phyloP scores from a whole-genome alignment of 2,329 filamentous ascomycete genomes.

The Escovopsis weberi region DNA sequence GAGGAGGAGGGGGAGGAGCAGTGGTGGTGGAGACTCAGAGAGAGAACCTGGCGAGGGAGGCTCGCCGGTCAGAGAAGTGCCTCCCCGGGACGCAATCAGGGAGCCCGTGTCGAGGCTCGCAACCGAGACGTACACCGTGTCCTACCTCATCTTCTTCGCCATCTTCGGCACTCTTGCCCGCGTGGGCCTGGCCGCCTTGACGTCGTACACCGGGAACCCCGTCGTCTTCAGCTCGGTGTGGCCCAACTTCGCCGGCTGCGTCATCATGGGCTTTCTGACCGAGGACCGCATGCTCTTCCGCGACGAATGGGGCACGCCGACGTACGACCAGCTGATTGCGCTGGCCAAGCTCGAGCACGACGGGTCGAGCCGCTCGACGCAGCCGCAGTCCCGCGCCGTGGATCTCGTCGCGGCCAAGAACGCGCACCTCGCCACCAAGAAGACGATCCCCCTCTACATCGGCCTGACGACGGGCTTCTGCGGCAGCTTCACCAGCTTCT shows the following conservation, averaged over 20 bases:
- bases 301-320: conserved; percentile 43
- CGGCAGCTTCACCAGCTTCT: conserved; percentile 83
- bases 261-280: conserved; percentile 72
- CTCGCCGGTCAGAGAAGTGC: neutral
- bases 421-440: conserved; percentile 52
- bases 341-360: conserved; percentile 18
- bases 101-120: conserved; percentile 30
- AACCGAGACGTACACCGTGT: conserved; percentile 55
- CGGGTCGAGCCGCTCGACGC: conserved; percentile 20
- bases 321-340: conserved; percentile 22
- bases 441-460: conserved; percentile 78
- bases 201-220: conserved; percentile 64
- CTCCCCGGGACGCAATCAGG: conserved; percentile 2
- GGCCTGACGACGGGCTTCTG: conserved; percentile 79
- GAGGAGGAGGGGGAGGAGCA: neutral
- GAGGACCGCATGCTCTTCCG: conserved; percentile 68
- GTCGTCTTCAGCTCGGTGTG: conserved; percentile 63
- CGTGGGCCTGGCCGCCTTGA: conserved; percentile 65
- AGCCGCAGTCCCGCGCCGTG: conserved; percentile 6
- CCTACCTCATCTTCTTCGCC: conserved; percentile 75
- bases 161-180: conserved; percentile 73
- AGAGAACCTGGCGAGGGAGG: neutral
- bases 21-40: conserved; percentile 5
- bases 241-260: conserved; percentile 72
- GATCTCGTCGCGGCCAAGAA: conserved; percentile 35